Base-by-base conservation (phyloP, 164 flowering plant genomes). In the Umbilicus rupestris region DNA sequence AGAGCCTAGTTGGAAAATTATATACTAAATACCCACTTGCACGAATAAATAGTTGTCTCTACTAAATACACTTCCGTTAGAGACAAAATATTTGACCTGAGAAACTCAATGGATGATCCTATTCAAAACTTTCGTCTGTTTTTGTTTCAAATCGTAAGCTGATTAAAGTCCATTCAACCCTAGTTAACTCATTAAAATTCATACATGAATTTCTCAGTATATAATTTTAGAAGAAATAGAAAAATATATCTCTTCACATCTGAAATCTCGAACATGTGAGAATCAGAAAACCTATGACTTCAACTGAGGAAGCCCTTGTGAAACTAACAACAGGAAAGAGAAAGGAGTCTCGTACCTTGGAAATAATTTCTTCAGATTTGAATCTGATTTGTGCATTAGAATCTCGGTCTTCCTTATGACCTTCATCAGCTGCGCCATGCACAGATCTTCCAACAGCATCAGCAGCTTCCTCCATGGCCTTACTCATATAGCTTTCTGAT, bases 401-500 rank as follows among this genome's bases (percentile, higher is more conserved):
- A n/a, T 70, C 17, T 31, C 68, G 66, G 24, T 14, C 59, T 50
- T 31, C 35, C 33, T 64, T 58, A 60, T 72, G 69, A 55, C 72
- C 70, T 67, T 70, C 68, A 35, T 31, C 62, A 22, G 37, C 30
- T 33, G 45, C 74, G 46, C 63, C 72, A 26, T 52, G 69, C 39
- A 47, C 67, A 68, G 77, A 72, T 65, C 66, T 71, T 63, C 66
- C 63, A 31, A 33, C 41, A 60, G 68, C 74, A 63, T n/a, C 6
- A 35, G 68, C 68, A 28, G 73, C 75, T 76, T 69, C 66, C 31
- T 19, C 24, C 15, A 24, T 65, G 24, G 39, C n/a, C 47, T 26
- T 24, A 44, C 33, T 39, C 37, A 52, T 52, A 2, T 11, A 52
- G 15, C 15, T 52, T n/a, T n/a, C n/a, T n/a, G n/a, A n/a, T n/a